A percentile compares a stretch with the other conserved stretches of the same genome.
phyloP scores from a whole-genome alignment of 345 rosid species.

The Excoecaria agallocha region DNA sequence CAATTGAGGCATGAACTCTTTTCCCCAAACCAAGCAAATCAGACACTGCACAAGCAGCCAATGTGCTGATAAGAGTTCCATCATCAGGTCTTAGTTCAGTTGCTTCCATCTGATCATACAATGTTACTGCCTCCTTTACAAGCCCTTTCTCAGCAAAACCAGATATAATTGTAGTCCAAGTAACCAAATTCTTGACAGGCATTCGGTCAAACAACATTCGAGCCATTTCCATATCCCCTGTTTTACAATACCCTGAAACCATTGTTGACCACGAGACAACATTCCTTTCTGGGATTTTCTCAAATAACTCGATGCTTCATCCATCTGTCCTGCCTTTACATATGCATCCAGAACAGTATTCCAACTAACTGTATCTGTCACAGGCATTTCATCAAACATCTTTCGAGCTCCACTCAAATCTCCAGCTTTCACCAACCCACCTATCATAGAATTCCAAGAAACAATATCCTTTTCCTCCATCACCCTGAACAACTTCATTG shows the following conservation, averaged over 20 bases:
- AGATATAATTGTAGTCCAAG: slow-evolving; percentile 85
- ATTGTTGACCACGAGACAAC: slow-evolving; percentile 85
- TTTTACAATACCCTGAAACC: slow-evolving; percentile 67
- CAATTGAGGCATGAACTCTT: slow-evolving; percentile 53
- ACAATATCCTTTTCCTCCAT: slow-evolving; percentile 66
- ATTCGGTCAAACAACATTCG: slow-evolving; percentile 70
- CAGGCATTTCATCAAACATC: slow-evolving; percentile 79
- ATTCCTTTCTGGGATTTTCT: slow-evolving; percentile 69
- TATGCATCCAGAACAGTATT: slow-evolving; percentile 79
- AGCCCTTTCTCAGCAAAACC: slow-evolving; percentile 77
- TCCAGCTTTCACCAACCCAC: slow-evolving; percentile 57
- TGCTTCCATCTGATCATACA: slow-evolving; percentile 60
- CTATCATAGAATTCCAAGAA: slow-evolving; percentile 78
- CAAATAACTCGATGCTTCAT: slow-evolving; percentile 58
- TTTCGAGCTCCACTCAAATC: slow-evolving; percentile 50
- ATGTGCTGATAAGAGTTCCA: slow-evolving; percentile 59
- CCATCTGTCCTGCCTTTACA: slow-evolving; percentile 64
- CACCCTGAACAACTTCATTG: slow-evolving; percentile 53
- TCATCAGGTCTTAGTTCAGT: slow-evolving; percentile 55
- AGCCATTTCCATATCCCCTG: slow-evolving; percentile 87
- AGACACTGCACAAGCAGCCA: slow-evolving; percentile 83
- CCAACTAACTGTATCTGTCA: slow-evolving; percentile 73
- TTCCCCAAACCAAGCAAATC: slow-evolving; percentile 70
- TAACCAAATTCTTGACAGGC: slow-evolving; percentile 68
- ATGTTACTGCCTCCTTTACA: slow-evolving; percentile 49